Conservation (phyloP, 1,284 basidiomycete genomes). For the Leccinum solheimii region DNA sequence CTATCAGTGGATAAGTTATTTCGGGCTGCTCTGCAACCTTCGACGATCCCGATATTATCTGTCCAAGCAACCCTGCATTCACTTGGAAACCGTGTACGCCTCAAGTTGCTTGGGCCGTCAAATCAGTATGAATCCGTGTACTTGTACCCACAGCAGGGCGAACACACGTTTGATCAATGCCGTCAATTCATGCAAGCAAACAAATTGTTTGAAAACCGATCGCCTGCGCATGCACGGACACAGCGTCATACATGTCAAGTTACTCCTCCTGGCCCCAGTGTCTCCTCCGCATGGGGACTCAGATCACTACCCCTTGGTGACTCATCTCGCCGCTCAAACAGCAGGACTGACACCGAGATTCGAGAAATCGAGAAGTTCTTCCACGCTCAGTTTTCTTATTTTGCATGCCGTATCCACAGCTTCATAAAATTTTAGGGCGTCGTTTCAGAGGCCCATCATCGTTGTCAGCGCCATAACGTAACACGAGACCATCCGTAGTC, state of each 20-base stretch:
- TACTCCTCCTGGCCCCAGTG: neutral
- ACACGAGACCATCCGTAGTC: neutral
- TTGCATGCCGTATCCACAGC: neutral
- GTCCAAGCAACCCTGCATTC: neutral
- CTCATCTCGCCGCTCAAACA: neutral
- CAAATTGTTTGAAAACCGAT: neutral
- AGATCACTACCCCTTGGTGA: neutral
- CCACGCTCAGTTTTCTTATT: neutral
- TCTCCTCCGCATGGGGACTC: neutral
- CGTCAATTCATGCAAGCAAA: neutral
- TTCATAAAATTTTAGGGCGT: neutral
- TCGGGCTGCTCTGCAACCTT: neutral
- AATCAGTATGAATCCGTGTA: neutral
- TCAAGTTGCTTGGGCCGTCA: neutral
- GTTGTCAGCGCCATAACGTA: neutral
- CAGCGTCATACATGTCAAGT: neutral
- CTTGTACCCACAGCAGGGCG: neutral
- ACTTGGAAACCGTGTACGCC: neutral
- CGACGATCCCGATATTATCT: neutral
- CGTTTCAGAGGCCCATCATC: neutral
- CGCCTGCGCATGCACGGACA: neutral
- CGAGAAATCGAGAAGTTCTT: neutral
- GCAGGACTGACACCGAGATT: neutral
- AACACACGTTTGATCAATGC: neutral
- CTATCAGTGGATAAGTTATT: neutral